Conservation (phyloP, 352 stramenopile species). For the Phytophthora syringae region DNA sequence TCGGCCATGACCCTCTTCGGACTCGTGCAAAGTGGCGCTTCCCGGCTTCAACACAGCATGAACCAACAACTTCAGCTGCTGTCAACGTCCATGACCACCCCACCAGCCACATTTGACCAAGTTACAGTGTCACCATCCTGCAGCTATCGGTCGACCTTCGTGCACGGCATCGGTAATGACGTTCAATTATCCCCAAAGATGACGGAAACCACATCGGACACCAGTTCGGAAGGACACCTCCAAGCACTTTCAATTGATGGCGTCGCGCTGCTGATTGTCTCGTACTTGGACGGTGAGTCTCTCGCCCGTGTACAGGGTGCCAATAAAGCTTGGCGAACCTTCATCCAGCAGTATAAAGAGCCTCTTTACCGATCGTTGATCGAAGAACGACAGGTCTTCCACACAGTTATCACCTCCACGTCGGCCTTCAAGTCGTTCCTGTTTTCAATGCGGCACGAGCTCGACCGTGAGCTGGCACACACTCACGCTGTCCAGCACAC, state of each 20-base stretch:
- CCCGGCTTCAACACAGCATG: conserved; percentile 41
- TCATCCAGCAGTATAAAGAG: conserved; percentile 48
- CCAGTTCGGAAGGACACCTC: conserved; percentile 22
- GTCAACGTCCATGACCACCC: conserved; percentile 1
- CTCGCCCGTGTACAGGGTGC: conserved; percentile 52
- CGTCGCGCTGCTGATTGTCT: conserved; percentile 57
- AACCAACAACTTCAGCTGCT: conserved; percentile 46
- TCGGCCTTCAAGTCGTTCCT: conserved; percentile 65
- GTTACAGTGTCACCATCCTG: conserved; percentile 22
- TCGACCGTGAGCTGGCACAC: conserved; percentile 61
- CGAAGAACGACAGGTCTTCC: conserved; percentile 35
- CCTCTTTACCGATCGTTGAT: conserved; percentile 50
- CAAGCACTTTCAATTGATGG: conserved; percentile 45
- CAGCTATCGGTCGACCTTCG: conserved; percentile 37
- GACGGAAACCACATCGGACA: background rate
- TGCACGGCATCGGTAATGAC: conserved; percentile 1
- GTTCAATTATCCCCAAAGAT: background rate
- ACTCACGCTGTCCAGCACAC: conserved; percentile 42
- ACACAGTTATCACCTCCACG: conserved; percentile 46
- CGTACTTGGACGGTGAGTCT: conserved; percentile 56
- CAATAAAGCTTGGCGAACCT: conserved; percentile 45
- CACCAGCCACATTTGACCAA: conserved; percentile 10
- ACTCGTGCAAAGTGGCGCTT: conserved; percentile 40
- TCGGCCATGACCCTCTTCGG: conserved; percentile 39
- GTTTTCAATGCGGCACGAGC: conserved; percentile 43